These are phyloP conservation scores for Lichtheimia ornata DNA, from an alignment of 371 early-diverging fungal species.

Conservation along the genomic window DNA sequence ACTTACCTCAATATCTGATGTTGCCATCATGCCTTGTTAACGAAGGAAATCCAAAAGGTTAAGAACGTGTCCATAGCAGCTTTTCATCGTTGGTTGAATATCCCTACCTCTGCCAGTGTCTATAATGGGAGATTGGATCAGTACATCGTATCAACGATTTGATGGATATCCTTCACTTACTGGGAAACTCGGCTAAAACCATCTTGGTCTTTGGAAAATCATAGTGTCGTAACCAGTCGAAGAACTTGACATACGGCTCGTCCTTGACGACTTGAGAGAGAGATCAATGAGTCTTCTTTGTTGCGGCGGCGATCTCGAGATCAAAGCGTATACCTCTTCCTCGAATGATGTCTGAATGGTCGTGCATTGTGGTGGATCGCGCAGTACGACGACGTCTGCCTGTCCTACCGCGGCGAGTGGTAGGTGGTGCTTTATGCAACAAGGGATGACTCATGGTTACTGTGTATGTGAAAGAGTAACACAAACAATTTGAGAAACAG, in stretches of 20 bases:
- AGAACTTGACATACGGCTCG: slow-evolving; percentile 46
- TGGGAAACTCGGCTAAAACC: slow-evolving; percentile 56
- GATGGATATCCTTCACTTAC: slow-evolving; percentile 23
- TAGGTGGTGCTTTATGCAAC: not conserved
- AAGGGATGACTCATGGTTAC: slow-evolving; percentile 1
- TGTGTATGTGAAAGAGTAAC: not conserved
- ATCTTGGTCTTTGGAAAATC: slow-evolving; percentile 59
- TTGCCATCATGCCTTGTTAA: slow-evolving; percentile 59
- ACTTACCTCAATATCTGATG: slow-evolving; percentile 51
- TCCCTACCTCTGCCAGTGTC: slow-evolving; percentile 59
- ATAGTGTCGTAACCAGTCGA: slow-evolving; percentile 50
- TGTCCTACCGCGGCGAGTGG: not conserved
- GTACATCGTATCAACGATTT: not conserved
- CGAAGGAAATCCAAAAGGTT: not conserved
- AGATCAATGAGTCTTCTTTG: not conserved
- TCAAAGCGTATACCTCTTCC: not conserved
- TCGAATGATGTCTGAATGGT: not conserved
- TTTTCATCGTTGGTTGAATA: not conserved
- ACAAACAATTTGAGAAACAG: not conserved
- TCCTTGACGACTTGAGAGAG: slow-evolving; percentile 43
- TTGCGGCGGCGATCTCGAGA: not conserved
- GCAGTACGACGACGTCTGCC: not conserved
- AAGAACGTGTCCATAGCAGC: not conserved
- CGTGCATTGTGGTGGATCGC: not conserved
- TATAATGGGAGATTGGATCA: slow-evolving; percentile 13